A percentile compares a stretch with the other conserved stretches of the same genome.
These are phyloP conservation scores for Xylariales sp. DNA, from an alignment of 2,329 filamentous ascomycete genomes.

Conservation along the genomic window DNA sequence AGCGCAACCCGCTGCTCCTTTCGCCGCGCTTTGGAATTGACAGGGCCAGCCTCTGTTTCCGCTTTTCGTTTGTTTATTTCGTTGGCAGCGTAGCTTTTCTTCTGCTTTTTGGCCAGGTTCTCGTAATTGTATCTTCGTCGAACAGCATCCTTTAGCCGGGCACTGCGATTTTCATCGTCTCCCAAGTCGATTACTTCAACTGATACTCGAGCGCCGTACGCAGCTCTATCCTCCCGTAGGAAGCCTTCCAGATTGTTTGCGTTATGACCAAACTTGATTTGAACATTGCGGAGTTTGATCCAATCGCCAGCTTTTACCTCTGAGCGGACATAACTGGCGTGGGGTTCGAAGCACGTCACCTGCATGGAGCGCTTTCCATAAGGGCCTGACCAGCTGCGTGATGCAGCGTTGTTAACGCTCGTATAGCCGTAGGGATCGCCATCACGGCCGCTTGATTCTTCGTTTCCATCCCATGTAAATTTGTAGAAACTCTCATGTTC, in stretches of 20 bases:
- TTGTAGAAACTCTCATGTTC: constrained; percentile 61
- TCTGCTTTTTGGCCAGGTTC: constrained; percentile 25
- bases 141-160: constrained; percentile 52
- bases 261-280: constrained; percentile 55
- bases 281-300: constrained; percentile 67
- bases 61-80: constrained; percentile 16
- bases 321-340: constrained; percentile 54
- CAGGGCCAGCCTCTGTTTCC: too few species aligned
- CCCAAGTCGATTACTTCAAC: constrained; percentile 45
- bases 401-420: constrained; percentile 22
- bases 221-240: constrained; percentile 56
- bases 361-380: constrained; percentile 68
- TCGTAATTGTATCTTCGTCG: constrained; percentile 63
- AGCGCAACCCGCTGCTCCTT: constrained; percentile 20
- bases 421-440: constrained; percentile 56
- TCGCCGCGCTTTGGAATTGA: constrained; percentile 21
- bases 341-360: constrained; percentile 66
- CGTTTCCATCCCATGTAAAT: constrained; percentile 29
- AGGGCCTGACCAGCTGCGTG: constrained; percentile 64
- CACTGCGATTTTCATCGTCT: constrained; percentile 37
- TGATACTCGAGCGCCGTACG: constrained; percentile 43
- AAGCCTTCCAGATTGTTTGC: constrained; percentile 63
- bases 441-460: constrained; percentile 30
- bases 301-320: constrained; percentile 56
- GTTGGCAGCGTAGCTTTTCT: constrained; percentile 12